Conservation (phyloP, 495 filamentous ascomycete species). For the Xylaria acuta region DNA sequence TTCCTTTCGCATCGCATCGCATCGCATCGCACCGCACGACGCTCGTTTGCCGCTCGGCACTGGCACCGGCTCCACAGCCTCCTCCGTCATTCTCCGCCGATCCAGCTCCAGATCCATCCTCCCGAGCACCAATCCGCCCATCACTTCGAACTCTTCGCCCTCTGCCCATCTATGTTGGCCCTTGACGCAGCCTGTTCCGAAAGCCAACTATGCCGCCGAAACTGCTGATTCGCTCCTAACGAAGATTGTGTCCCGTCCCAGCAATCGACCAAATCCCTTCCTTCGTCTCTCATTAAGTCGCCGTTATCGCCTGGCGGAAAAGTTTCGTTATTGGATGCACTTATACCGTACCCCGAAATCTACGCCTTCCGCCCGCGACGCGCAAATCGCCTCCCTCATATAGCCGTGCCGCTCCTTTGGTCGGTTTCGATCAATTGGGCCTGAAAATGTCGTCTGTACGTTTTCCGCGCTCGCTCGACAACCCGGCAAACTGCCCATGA, state of each 20-base stretch:
- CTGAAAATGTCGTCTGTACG: constrained; percentile 46
- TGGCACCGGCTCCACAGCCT: constrained; percentile 21
- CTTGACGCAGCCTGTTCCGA: constrained; percentile 28
- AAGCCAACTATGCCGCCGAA: constrained; percentile 41
- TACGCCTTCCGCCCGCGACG: constrained; percentile 26
- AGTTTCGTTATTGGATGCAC: not conserved
- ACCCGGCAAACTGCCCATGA: not conserved
- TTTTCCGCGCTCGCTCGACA: constrained; percentile 22
- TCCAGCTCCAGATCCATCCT: constrained; percentile 20
- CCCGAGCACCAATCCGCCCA: constrained; percentile 3
- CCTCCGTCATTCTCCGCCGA: constrained; percentile 25
- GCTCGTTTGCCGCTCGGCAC: constrained; percentile 21
- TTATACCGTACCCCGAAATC: constrained; percentile 25
- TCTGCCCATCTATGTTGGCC: constrained; percentile 36
- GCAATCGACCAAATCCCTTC: constrained; percentile 11
- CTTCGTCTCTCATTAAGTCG: not conserved
- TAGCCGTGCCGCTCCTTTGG: not conserved
- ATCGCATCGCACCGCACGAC: not conserved
- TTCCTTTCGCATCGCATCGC: not conserved
- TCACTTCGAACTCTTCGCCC: constrained; percentile 26
- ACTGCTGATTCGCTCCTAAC: constrained; percentile 35
- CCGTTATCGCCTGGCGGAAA: not conserved
- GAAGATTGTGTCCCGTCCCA: constrained; percentile 30
- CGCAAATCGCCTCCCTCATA: not conserved
- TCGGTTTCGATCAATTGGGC: constrained; percentile 3